These are phyloP conservation scores for Suillus subluteus DNA, from an alignment of 768 basidiomycete species.

Conservation along the genomic window DNA sequence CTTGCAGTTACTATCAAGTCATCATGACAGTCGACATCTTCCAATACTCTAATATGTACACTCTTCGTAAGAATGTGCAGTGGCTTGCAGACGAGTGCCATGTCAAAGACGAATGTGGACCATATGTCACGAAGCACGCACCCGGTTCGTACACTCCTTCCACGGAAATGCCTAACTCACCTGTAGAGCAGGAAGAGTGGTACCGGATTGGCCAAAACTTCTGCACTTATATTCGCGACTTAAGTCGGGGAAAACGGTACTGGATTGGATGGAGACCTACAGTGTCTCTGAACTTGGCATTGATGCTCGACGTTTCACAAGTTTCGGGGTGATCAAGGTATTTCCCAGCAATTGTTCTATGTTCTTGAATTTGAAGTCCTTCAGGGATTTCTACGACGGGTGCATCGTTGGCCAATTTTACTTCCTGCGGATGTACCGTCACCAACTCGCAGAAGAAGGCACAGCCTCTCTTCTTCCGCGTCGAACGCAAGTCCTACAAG, in stretches of 20 bases:
- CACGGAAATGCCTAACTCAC: background rate
- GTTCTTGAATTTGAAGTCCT: background rate
- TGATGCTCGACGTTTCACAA: slow-evolving; percentile 92
- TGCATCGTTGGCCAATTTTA: slow-evolving; percentile 91
- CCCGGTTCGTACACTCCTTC: slow-evolving; percentile 47
- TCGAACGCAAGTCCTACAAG: slow-evolving; percentile 1
- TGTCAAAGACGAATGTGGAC: slow-evolving; percentile 88
- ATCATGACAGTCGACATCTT: slow-evolving; percentile 98
- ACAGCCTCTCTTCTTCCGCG: slow-evolving; percentile 29
- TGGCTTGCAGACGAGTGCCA: slow-evolving; percentile 86
- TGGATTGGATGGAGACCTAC: slow-evolving; percentile 86
- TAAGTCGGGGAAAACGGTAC: slow-evolving; percentile 79
- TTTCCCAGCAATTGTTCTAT: background rate
- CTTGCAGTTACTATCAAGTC: slow-evolving; percentile 88
- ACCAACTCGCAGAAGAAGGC: slow-evolving; percentile 29
- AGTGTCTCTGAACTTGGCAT: slow-evolving; percentile 74
- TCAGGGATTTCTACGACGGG: slow-evolving; percentile 88
- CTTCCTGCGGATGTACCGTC: slow-evolving; percentile 43
- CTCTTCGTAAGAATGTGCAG: slow-evolving; percentile 81
- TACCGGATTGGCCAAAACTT: slow-evolving; percentile 87
- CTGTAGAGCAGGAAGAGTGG: slow-evolving; percentile 46
- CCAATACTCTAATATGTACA: slow-evolving; percentile 98
- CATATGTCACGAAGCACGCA: slow-evolving; percentile 72
- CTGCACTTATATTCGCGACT: slow-evolving; percentile 86
- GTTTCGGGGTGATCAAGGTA: slow-evolving; percentile 97